Percentiles rank a stretch among this genome's conserved stretches.
phyloP scores from a whole-genome alignment of 1,139 yeast species.

The Hansenula sp. region DNA sequence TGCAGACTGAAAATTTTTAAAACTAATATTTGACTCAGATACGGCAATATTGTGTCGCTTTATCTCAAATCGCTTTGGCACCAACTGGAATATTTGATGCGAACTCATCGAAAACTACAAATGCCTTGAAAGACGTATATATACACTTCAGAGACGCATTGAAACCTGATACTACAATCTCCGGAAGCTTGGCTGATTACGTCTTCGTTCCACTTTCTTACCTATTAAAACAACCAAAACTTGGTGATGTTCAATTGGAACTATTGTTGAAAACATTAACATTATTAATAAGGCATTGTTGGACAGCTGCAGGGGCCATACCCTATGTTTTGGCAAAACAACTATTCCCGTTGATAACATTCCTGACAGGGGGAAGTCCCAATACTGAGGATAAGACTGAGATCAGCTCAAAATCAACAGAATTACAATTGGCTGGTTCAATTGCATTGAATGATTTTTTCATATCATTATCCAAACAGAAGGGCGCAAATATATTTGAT shows the following conservation, averaged over 20 bases:
- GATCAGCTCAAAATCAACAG: conserved; percentile 29
- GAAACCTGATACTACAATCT: conserved; percentile 16
- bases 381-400: conserved; percentile 23
- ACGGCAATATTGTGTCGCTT: conserved; percentile 35
- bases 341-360: conserved; percentile 44
- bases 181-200: conserved; percentile 52
- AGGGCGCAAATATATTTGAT: conserved; percentile 17
- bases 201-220: conserved; percentile 57
- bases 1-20: too few species aligned
- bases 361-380: conserved; percentile 38
- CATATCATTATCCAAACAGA: conserved; percentile 27
- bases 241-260: conserved; percentile 43
- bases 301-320: conserved; percentile 38
- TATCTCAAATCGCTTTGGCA: conserved; percentile 39
- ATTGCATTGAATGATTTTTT: conserved; percentile 30
- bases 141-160: conserved; percentile 17
- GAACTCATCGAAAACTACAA: conserved; percentile 24
- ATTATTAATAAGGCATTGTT: conserved; percentile 39
- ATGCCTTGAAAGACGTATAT: conserved; percentile 31
- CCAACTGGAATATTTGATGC: conserved; percentile 32
- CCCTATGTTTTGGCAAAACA: conserved; percentile 41
- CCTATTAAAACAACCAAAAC: conserved; percentile 39
- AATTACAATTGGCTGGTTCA: conserved; percentile 40
- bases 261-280: conserved; percentile 37
- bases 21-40: conserved; percentile 15